Evolutionary conservation across 1,284 basidiomycete species (phyloP), one percentile per base, ranked within the genome.

Genomic region (Sanghuangporus weigelae): DNA sequence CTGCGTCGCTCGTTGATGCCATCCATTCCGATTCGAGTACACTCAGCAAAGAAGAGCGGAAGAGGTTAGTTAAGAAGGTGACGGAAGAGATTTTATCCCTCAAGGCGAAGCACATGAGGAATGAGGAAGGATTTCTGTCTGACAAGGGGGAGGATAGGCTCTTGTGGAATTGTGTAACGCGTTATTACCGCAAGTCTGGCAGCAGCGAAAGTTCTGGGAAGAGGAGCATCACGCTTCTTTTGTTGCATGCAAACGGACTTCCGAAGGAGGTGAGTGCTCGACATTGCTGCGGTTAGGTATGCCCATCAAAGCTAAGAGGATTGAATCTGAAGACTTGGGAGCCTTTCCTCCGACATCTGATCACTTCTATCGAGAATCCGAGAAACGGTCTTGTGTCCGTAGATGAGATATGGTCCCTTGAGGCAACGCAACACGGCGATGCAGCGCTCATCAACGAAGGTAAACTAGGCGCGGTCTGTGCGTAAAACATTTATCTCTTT

Each of bases 391-490:
- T 46, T 36, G 63, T 67, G 8, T 72, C 38, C 42, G 66, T 87
- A 10, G 78, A 82, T 58, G 85, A 87, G 67, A 77, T 86, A 14
- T 86, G 84, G 83, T 68, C 78, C 1, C 74, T 85, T 65, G 85
- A 87, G 69, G 78, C 80, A 51, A 75, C 79, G 3, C 80, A 84
- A 64, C 84, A 86, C 62, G 84, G 82, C 1, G 84, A 84, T 49
- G 74, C 81, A 3, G 78, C 76, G 0, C 70, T 82, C 14, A 67
- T 87, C 44, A 87, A 86, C 65, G 73, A 71, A 0, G 74, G 75
- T 0, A 72, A 72, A 5, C 71, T 86, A 0, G 81, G 82, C 4
- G 78, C 81, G 40, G 71, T 77, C 7, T 79, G 80, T 82, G 59
- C 63, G 48, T 31, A 59, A 31, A 31, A 57, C 58, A 12, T 40